Conservation (phyloP, 2,329 filamentous ascomycete genomes). For the Magnaporthiopsis rhizophila region DNA sequence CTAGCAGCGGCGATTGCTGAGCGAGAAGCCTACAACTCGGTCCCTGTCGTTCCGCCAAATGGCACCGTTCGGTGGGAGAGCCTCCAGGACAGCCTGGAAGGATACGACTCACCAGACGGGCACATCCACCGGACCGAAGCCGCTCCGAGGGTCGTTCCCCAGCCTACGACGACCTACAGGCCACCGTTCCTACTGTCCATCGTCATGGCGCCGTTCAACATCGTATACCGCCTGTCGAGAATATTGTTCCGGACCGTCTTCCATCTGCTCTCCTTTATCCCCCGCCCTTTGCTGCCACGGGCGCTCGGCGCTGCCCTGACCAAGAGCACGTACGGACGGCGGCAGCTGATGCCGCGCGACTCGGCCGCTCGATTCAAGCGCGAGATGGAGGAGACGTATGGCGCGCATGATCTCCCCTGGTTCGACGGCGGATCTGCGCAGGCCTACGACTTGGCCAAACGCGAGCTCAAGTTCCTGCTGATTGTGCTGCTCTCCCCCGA, state of each 20-base stretch:
- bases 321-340: slow-evolving; percentile 58
- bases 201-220: slow-evolving; percentile 71
- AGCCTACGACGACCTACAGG: slow-evolving; percentile 58
- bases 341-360: slow-evolving; percentile 75
- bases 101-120: not conserved
- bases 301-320: slow-evolving; percentile 46
- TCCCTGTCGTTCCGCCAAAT: not conserved
- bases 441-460: slow-evolving; percentile 82
- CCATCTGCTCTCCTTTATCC: slow-evolving; percentile 74
- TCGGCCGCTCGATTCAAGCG: slow-evolving; percentile 82
- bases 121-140: slow-evolving; percentile 39
- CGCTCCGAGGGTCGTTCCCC: slow-evolving; percentile 81
- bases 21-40: slow-evolving; percentile 29
- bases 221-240: slow-evolving; percentile 66
- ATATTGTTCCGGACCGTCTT: slow-evolving; percentile 64
- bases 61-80: slow-evolving; percentile 61
- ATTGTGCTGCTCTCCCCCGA: slow-evolving; percentile 84
- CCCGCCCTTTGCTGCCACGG: slow-evolving; percentile 51
- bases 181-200: slow-evolving; percentile 71
- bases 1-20: slow-evolving; percentile 67
- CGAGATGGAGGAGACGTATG: slow-evolving; percentile 93
- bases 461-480: slow-evolving; percentile 84
- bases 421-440: slow-evolving; percentile 87
- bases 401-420: slow-evolving; percentile 63
- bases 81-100: slow-evolving; percentile 46